Percentiles rank a stretch among this genome's conserved stretches.
Conservation (phyloP, 345 rosid genomes). For the Diplotaxis tenuifolia region DNA sequence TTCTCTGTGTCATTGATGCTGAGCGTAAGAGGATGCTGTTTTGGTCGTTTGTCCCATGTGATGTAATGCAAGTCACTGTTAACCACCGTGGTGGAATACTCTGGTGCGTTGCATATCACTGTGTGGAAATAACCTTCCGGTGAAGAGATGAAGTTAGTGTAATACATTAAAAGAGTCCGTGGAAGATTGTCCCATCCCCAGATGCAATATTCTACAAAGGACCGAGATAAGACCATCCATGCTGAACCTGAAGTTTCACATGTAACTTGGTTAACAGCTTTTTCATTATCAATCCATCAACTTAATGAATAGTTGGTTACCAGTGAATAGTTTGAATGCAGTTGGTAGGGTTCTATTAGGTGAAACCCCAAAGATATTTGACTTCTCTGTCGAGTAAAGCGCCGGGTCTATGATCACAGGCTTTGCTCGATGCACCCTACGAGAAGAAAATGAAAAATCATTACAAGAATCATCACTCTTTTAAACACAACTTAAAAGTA, state of each 20-base stretch:
- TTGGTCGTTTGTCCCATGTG: constrained; percentile 38
- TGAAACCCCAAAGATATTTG: constrained; percentile 71
- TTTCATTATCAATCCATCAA: too few species aligned
- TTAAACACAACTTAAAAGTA: not conserved
- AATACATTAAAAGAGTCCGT: constrained; percentile 32
- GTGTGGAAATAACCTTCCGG: too few species aligned
- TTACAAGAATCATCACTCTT: not conserved
- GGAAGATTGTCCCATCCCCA: too few species aligned
- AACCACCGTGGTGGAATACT: constrained; percentile 33
- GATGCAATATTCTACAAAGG: constrained; percentile 33
- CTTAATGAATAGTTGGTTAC: constrained; percentile 37
- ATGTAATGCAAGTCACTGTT: constrained; percentile 41
- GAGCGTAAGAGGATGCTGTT: constrained; percentile 37
- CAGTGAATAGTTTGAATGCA: too few species aligned
- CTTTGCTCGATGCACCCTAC: constrained; percentile 87
- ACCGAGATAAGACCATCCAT: constrained; percentile 39
- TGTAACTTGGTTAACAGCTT: too few species aligned
- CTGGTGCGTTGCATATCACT: too few species aligned
- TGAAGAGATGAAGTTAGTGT: constrained; percentile 48
- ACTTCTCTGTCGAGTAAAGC: constrained; percentile 62
- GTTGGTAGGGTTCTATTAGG: constrained; percentile 73
- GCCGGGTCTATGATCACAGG: constrained; percentile 97
- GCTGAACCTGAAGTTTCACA: constrained; percentile 39
- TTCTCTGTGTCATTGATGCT: constrained; percentile 25
- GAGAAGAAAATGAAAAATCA: not conserved